Percentiles rank a stretch among this genome's conserved stretches.
phyloP scores from a whole-genome alignment of 768 basidiomycete species.

The Tylopilus sp. region DNA sequence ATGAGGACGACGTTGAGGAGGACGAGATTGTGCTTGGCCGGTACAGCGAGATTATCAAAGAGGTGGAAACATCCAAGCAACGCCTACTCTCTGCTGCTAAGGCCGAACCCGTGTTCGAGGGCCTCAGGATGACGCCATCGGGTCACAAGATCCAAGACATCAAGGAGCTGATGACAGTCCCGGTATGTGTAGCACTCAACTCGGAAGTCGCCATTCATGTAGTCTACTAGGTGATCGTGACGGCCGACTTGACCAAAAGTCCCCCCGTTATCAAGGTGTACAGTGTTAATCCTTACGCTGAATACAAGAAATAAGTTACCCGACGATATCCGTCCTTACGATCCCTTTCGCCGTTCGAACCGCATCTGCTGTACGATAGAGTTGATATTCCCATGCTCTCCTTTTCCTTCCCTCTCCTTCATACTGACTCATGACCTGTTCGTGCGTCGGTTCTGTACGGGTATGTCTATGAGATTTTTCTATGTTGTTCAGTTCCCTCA shows the following conservation, averaged over 20 bases:
- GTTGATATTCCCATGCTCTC: constrained; percentile 31
- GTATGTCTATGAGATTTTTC: constrained; percentile 27
- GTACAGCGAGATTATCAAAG: constrained; percentile 37
- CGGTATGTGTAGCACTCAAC: constrained; percentile 49
- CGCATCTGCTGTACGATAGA: constrained; percentile 30
- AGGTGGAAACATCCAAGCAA: constrained; percentile 70
- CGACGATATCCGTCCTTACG: constrained; percentile 1
- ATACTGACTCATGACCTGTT: constrained; percentile 28
- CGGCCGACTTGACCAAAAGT: constrained; percentile 92
- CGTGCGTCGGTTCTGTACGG: constrained; percentile 28
- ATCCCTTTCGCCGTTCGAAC: constrained; percentile 3
- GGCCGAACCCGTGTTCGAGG: constrained; percentile 78
- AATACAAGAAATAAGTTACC: constrained; percentile 32
- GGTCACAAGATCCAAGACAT: constrained; percentile 98
- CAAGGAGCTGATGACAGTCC: constrained; percentile 88
- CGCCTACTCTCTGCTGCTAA: constrained; percentile 73
- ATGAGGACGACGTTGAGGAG: constrained; percentile 78
- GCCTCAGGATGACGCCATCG: constrained; percentile 61
- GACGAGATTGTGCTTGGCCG: constrained; percentile 81
- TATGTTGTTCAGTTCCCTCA: constrained; percentile 19
- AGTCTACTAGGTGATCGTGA: constrained; percentile 76
- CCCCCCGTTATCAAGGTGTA: constrained; percentile 97
- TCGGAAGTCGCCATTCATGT: constrained; percentile 3
- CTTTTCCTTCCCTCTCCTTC: constrained; percentile 28
- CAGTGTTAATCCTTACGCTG: constrained; percentile 88